phyloP scores from a whole-genome alignment of 2,329 filamentous ascomycete species.

The Nemania sp. region DNA sequence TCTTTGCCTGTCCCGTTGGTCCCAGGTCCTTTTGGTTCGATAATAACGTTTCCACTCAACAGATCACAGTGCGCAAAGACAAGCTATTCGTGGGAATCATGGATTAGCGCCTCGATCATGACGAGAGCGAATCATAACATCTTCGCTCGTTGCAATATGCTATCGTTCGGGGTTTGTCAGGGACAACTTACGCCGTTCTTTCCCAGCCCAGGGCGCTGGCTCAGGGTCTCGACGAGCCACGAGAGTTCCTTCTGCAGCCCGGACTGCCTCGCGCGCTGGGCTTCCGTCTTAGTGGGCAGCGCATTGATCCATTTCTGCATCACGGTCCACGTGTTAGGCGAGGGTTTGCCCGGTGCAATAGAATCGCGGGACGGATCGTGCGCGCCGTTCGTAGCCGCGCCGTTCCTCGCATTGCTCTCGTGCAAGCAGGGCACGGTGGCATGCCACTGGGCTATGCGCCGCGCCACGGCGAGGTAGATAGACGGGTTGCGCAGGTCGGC shows the following conservation, averaged over 20 bases:
- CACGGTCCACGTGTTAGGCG: conserved; percentile 91
- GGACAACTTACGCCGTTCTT: conserved; percentile 68
- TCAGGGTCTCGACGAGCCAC: conserved; percentile 69
- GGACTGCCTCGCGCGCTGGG: conserved; percentile 68
- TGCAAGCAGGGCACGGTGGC: conserved; percentile 66
- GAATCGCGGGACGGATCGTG: conserved; percentile 50
- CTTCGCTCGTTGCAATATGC: too few relatives aligned
- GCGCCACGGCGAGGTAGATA: conserved; percentile 82
- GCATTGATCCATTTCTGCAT: conserved; percentile 95
- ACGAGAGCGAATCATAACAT: too few relatives aligned
- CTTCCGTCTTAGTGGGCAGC: conserved; percentile 72
- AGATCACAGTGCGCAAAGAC: conserved; percentile 96
- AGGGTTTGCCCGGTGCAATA: conserved; percentile 67
- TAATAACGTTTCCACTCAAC: conserved; percentile 93
- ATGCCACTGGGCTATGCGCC: conserved; percentile 90
- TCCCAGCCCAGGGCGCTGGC: conserved; percentile 76
- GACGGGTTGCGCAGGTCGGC: conserved; percentile 75
- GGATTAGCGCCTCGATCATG: background rate
- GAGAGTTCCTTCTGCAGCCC: conserved; percentile 75
- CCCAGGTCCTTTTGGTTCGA: conserved; percentile 57
- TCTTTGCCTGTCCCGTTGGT: conserved; percentile 37
- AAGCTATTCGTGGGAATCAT: conserved; percentile 54
- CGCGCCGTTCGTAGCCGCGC: conserved; percentile 38
- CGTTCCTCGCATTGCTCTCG: conserved; percentile 41
- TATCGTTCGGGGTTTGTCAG: too few relatives aligned